Evolutionary conservation across 768 basidiomycete species (phyloP).

Genomic region (Russula griseocarnosa): DNA sequence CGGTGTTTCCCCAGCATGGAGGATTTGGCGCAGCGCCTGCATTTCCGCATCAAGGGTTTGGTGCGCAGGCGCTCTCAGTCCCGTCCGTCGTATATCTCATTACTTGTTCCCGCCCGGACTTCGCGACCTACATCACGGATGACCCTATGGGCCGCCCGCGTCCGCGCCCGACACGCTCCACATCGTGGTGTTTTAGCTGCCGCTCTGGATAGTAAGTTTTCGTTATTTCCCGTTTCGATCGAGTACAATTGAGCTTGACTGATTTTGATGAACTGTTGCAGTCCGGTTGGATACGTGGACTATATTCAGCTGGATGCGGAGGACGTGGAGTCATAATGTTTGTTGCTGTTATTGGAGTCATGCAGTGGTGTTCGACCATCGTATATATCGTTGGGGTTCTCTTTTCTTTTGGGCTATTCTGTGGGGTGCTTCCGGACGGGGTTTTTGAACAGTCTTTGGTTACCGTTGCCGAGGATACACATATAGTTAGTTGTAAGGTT

Average conservation of each 20-base stretch:
- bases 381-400: too few species aligned
- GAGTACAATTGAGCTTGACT: neutral
- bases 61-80: neutral
- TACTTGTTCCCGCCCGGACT: conserved; percentile 20
- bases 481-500: neutral
- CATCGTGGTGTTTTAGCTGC: conserved; percentile 26
- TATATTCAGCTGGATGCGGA: conserved; percentile 28
- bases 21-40: conserved; percentile 2
- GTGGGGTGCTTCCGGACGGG: neutral
- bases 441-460: neutral
- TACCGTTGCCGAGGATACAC: neutral
- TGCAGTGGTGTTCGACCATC: too few species aligned
- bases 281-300: conserved; percentile 23
- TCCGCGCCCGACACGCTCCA: conserved; percentile 17
- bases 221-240: neutral
- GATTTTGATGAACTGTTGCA: neutral
- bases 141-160: conserved; percentile 26
- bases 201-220: conserved; percentile 22
- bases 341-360: too few species aligned
- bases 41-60: conserved; percentile 16
- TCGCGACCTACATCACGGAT: conserved; percentile 25
- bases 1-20: conserved; percentile 3
- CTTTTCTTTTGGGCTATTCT: neutral
- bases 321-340: conserved; percentile 19
- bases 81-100: conserved; percentile 27